Evolutionary conservation across 345 rosid species (phyloP), one percentile per base, ranked within the genome.

Genomic region (Clarkia xantiana): DNA sequence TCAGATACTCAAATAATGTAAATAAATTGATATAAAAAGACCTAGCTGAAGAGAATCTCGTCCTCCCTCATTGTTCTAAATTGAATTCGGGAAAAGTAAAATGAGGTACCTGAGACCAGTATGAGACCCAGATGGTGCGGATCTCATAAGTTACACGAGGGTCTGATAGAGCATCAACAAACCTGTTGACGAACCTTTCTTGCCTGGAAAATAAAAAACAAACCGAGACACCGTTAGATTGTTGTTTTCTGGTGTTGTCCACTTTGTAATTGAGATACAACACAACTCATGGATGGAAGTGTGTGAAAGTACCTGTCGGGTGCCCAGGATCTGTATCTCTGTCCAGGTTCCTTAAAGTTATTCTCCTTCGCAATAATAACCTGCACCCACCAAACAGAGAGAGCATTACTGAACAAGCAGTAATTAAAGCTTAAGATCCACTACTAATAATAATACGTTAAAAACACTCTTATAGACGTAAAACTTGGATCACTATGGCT

Each of bases 281-380:
- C 45, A 14, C 4, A 41, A 19, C 38, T 16, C 48, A 36, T 14
- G 14, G 14, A 14, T n/a, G n/a, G n/a, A n/a, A n/a, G n/a, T n/a
- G n/a, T 4, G 54, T 42, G 45, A 42, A 42, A 42, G 11, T 72
- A 86, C 95, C 86, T 86, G 70, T 78, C 84, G 11, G 94, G 68
- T 53, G 62, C 55, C 76, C 76, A 86, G 7, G 96, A 76, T 14
- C 81, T 55, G 73, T 75, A 86, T 70, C 90, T 76, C 62, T 86
- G 84, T 39, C 96, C 94, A 49, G 96, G 86, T 64, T 86, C 82
- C 58, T 83, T 68, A 76, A 86, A 83, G 77, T 86, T 83, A 74
- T 83, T 86, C 69, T 80, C 94, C 68, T 86, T 83, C 38, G 20
- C 73, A 57, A 78, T 80, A n/a, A 86, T 62, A 72, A 82, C 68